Evolutionary conservation across 164 flowering plant genomes (phyloP).

Genomic region (Tinospora cordifolia): DNA sequence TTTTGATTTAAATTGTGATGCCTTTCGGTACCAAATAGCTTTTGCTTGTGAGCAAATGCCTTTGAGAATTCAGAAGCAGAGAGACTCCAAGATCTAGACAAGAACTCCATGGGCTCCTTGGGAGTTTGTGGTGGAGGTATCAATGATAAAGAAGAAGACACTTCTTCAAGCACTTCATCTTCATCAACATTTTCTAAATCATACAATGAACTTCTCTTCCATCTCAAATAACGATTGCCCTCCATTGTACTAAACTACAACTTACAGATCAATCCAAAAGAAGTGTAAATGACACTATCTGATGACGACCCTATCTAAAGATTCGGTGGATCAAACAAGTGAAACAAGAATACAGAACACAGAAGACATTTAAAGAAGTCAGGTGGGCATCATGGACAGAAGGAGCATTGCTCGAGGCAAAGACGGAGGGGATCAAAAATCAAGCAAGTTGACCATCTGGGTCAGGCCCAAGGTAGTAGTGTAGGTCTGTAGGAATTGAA

Average conservation of each 20-base stretch:
- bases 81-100: constrained; percentile 86
- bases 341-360: too few species aligned
- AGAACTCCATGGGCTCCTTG: constrained; percentile 85
- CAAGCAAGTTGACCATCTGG: too few species aligned
- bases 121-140: constrained; percentile 87
- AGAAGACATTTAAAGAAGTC: too few species aligned
- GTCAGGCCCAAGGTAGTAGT: too few species aligned
- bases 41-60: constrained; percentile 60
- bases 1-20: constrained; percentile 23
- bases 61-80: constrained; percentile 77
- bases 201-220: constrained; percentile 24
- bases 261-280: background rate
- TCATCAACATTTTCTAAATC: constrained; percentile 29
- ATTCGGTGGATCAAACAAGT: too few species aligned
- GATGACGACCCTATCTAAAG: too few species aligned
- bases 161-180: constrained; percentile 25
- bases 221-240: constrained; percentile 14
- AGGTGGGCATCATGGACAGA: too few species aligned
- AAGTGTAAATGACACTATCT: background rate
- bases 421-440: too few species aligned
- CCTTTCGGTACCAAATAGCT: constrained; percentile 22
- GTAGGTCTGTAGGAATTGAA: too few species aligned
- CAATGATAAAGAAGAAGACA: constrained; percentile 22
- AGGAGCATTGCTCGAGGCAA: too few species aligned
- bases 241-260: constrained; percentile 28